These are phyloP conservation scores for Calonectria montana DNA, from an alignment of 2,329 filamentous ascomycete genomes.

Conservation along the genomic window DNA sequence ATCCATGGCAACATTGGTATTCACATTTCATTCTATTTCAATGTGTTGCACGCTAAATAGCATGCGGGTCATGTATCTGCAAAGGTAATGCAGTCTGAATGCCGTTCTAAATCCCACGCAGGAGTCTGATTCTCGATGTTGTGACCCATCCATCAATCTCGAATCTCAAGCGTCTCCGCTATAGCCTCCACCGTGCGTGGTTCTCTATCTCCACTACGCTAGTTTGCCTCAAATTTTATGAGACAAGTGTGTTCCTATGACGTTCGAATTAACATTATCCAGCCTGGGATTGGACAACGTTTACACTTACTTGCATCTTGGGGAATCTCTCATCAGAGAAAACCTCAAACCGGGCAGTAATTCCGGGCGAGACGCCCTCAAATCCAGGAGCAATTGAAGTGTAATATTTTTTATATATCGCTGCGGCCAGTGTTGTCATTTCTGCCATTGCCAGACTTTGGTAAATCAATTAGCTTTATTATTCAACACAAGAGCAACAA, in stretches of 20 bases:
- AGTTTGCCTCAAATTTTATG: slow-evolving; percentile 27
- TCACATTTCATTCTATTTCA: too few species aligned
- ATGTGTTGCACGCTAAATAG: too few species aligned
- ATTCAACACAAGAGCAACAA: neutral
- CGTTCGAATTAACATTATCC: rapidly evolving
- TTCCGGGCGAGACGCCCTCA: slow-evolving; percentile 26
- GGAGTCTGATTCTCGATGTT: neutral
- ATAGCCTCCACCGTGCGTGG: neutral
- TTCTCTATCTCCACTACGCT: neutral
- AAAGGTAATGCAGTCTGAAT: too few species aligned
- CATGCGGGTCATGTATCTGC: too few species aligned
- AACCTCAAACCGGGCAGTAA: slow-evolving; percentile 36
- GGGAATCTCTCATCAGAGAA: slow-evolving; percentile 37
- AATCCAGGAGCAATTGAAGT: slow-evolving; percentile 29
- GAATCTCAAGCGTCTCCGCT: neutral
- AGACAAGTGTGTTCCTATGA: slow-evolving; percentile 30
- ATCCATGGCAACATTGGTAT: too few species aligned
- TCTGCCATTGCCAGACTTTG: slow-evolving; percentile 36
- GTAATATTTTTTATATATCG: slow-evolving; percentile 31
- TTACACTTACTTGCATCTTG: slow-evolving; percentile 19
- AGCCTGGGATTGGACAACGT: rapidly evolving
- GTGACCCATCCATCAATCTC: neutral
- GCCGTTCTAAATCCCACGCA: too few species aligned
- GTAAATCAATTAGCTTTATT: neutral
- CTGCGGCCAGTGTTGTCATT: slow-evolving; percentile 33